Conservation (phyloP, 805 yeast species). For the Cyberlindnera suaveolens region DNA sequence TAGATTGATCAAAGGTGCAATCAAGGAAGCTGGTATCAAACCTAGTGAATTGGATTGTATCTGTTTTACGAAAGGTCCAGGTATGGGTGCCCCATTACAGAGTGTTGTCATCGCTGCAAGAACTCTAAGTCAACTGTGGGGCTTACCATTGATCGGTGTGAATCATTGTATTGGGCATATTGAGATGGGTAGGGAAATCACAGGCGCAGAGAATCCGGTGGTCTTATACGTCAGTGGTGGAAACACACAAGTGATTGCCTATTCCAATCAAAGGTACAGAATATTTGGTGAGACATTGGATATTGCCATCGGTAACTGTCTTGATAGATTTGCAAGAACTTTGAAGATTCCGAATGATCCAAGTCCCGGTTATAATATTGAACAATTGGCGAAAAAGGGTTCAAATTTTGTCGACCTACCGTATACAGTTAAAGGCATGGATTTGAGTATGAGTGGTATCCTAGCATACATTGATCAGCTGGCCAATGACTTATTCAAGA, state of each 20-base stretch:
- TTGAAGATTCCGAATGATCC: constrained; percentile 87
- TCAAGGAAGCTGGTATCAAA: constrained; percentile 51
- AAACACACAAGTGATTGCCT: constrained; percentile 96
- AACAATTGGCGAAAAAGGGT: constrained; percentile 79
- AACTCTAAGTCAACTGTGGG: constrained; percentile 73
- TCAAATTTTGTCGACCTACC: constrained; percentile 65
- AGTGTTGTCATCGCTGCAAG: constrained; percentile 91
- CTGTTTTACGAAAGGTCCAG: constrained; percentile 97
- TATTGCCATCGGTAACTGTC: constrained; percentile 95
- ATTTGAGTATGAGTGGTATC: constrained; percentile 92
- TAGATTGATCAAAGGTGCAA: constrained; percentile 59
- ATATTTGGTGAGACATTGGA: constrained; percentile 99
- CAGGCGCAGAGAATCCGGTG: constrained; percentile 97
- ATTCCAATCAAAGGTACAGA: constrained; percentile 86
- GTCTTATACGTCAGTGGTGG: constrained; percentile 98
- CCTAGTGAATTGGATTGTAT: constrained; percentile 62
- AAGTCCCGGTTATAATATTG: constrained; percentile 96
- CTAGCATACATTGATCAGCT: constrained; percentile 76
- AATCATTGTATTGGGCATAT: constrained; percentile 98
- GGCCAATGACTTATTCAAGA: constrained; percentile 65
- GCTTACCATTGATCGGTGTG: constrained; percentile 84
- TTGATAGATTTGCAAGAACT: constrained; percentile 93
- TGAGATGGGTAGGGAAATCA: constrained; percentile 98
- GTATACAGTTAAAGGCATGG: constrained; percentile 98
- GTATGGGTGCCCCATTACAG: constrained; percentile 98